phyloP scores from a whole-genome alignment of 1,284 basidiomycete genomes.

The Cryptococcus floricola region DNA sequence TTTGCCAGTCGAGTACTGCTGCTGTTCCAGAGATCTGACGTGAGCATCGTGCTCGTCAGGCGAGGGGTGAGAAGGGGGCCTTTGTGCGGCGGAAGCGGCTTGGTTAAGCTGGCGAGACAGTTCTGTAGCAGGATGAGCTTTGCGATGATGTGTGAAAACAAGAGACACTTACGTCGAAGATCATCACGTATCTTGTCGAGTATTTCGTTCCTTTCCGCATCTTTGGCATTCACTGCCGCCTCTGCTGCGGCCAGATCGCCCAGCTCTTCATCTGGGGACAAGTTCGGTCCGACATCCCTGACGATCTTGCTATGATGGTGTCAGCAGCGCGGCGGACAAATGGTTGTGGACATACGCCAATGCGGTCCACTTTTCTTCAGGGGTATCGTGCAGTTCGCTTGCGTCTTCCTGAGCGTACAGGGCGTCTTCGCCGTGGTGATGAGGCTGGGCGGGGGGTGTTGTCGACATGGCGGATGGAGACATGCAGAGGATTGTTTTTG shows the following conservation, averaged over 20 bases:
- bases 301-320: constrained; percentile 21
- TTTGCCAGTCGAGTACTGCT: constrained; percentile 37
- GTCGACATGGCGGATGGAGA: not conserved
- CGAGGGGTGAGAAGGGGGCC: constrained; percentile 34
- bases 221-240: constrained; percentile 31
- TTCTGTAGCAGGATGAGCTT: constrained; percentile 10
- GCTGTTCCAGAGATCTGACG: constrained; percentile 32
- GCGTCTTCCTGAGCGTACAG: constrained; percentile 13
- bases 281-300: constrained; percentile 21
- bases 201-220: constrained; percentile 21
- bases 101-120: constrained; percentile 22
- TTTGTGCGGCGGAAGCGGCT: constrained; percentile 32
- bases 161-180: constrained; percentile 25
- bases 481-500: not conserved
- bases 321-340: not conserved
- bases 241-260: constrained; percentile 33
- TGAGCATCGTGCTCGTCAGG: constrained; percentile 34
- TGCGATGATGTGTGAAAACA: not conserved
- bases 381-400: constrained; percentile 14
- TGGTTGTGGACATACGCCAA: constrained; percentile 17
- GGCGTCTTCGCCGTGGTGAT: not conserved
- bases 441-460: not conserved
- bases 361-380: constrained; percentile 25
- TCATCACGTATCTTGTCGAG: constrained; percentile 27
- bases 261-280: constrained; percentile 34